Evolutionary conservation across 345 rosid genomes (phyloP).

Genomic region (Nephelium lappaceum): DNA sequence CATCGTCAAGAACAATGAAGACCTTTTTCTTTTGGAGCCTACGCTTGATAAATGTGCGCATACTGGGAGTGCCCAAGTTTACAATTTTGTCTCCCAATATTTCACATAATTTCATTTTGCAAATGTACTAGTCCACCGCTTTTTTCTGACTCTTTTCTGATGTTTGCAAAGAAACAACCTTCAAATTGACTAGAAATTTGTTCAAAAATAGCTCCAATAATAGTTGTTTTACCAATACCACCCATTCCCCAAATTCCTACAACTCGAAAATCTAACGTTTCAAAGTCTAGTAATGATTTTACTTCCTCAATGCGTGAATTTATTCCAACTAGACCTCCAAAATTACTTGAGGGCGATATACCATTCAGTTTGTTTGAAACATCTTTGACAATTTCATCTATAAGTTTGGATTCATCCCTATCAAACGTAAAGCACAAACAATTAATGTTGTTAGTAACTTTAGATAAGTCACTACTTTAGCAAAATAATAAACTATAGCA

Average conservation of each 20-base stretch:
- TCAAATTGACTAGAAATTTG: neutral
- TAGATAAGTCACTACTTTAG: neutral
- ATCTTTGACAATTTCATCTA: slow-evolving; percentile 1
- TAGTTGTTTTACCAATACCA: slow-evolving; percentile 4
- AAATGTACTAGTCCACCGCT: neutral
- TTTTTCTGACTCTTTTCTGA: neutral
- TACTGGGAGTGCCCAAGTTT: neutral
- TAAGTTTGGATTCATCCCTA: neutral
- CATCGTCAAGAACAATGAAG: slow-evolving; percentile 1
- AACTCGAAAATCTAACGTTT: neutral
- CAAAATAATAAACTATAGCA: neutral
- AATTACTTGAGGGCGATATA: neutral
- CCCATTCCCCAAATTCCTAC: slow-evolving; percentile 9
- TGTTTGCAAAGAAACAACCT: neutral
- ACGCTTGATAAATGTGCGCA: neutral
- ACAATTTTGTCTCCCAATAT: neutral
- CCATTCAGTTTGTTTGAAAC: neutral
- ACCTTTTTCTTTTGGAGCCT: neutral
- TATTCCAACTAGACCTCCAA: neutral
- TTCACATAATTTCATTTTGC: neutral
- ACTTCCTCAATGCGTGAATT: neutral
- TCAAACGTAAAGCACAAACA: neutral
- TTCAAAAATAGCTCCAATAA: neutral
- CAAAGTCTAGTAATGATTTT: neutral
- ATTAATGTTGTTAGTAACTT: neutral